Evolutionary conservation across 257 asterid species (phyloP).

Genomic region (Jacaranda mimosifolia): DNA sequence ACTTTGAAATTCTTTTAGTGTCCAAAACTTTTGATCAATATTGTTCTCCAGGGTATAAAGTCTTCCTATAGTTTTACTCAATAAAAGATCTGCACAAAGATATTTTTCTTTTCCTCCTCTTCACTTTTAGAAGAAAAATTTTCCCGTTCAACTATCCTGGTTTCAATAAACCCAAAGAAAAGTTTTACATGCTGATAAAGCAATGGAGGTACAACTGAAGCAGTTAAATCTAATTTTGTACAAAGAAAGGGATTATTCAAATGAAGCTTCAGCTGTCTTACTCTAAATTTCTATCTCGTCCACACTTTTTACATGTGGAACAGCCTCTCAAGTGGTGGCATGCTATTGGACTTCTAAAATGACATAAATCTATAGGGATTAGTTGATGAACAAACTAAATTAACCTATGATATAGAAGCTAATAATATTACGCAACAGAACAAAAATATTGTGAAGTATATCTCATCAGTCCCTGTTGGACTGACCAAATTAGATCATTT

Average conservation of each 20-base stretch:
- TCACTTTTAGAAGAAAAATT: not conserved
- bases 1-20: not conserved
- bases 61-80: not conserved
- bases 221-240: not conserved
- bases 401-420: not conserved
- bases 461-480: not conserved
- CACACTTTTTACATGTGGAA: slow-evolving; percentile 4
- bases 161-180: not conserved
- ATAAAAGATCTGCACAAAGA: not conserved
- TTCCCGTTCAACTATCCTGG: not conserved
- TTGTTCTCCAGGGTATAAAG: not conserved
- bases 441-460: not conserved
- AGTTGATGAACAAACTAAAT: slow-evolving; percentile 16
- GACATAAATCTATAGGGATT: slow-evolving; percentile 2
- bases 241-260: not conserved
- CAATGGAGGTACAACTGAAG: slow-evolving; percentile 1
- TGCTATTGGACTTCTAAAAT: not conserved
- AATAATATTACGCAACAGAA: not conserved
- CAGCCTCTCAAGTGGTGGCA: not conserved
- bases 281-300: not conserved
- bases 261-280: not conserved
- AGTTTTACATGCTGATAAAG: not conserved
- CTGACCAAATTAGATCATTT: not conserved
- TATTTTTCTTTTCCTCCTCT: not conserved
- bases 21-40: not conserved